A percentile compares a stretch with the other conserved stretches of the same genome.
Conservation (phyloP, 192 early-diverging fungal species). For the Linnemannia zychae region DNA sequence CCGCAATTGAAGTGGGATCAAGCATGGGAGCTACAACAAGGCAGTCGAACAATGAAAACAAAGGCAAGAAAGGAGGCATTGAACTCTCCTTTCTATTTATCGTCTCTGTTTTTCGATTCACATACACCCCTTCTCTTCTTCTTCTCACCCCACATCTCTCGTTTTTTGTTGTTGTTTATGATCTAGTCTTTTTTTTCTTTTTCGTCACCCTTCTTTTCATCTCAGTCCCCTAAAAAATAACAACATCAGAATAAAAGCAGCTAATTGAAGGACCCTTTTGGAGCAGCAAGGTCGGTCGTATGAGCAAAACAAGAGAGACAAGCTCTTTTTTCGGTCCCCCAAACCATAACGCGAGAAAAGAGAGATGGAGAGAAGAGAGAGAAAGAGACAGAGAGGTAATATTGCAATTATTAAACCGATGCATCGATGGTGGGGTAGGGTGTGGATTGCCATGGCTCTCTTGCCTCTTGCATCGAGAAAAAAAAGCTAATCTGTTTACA, state of each 20-base stretch:
- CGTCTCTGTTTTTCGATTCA: neutral
- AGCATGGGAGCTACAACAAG: neutral
- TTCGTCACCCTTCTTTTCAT: neutral
- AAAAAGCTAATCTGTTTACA: neutral
- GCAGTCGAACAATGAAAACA: neutral
- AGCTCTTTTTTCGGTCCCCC: neutral
- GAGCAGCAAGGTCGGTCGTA: neutral
- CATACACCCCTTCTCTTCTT: neutral
- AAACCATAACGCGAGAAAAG: no score
- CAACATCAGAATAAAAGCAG: neutral
- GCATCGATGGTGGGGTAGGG: neutral
- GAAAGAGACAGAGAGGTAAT: neutral
- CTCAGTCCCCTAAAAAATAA: neutral
- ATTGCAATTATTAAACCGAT: neutral
- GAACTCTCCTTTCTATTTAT: neutral
- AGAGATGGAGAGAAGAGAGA: neutral
- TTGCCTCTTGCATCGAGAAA: neutral
- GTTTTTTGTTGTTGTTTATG: neutral
- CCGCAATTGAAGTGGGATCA: neutral
- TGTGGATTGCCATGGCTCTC: neutral
- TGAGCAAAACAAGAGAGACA: neutral
- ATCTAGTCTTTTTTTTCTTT: neutral
- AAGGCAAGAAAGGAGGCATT: neutral
- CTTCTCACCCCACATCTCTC: neutral
- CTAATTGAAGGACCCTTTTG: neutral